Conservation (phyloP, 2,329 filamentous ascomycete genomes). For the Westerdykella aurantiaca region DNA sequence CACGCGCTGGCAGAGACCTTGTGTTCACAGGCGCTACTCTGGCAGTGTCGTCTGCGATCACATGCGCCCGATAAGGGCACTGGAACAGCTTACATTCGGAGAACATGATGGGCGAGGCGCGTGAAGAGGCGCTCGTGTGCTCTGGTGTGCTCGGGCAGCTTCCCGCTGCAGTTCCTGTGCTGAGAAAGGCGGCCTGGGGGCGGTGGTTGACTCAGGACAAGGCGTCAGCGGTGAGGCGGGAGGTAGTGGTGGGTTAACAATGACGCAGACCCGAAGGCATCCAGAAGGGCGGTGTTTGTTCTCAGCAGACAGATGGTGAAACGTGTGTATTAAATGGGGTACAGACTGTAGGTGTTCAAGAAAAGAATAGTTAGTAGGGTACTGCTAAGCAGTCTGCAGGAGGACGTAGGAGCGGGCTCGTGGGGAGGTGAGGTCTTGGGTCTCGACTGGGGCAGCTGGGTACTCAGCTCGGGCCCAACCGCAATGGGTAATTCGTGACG, state of each 20-base stretch:
- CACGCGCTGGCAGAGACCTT: constrained; percentile 36
- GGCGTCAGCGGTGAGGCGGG: constrained; percentile 28
- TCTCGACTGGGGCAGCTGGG: too few species aligned
- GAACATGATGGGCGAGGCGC: constrained; percentile 54
- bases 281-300: constrained; percentile 6
- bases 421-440: too few species aligned
- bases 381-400: too few species aligned
- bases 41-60: constrained; percentile 20
- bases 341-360: too few species aligned
- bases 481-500: too few species aligned
- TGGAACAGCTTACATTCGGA: constrained; percentile 71
- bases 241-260: constrained; percentile 24
- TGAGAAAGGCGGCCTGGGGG: constrained; percentile 16
- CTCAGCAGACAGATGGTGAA: too few species aligned
- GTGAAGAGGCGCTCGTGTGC: constrained; percentile 12
- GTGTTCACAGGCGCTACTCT: background rate
- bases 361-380: too few species aligned
- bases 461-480: too few species aligned
- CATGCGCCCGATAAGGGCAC: constrained; percentile 30
- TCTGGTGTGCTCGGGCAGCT: constrained; percentile 16
- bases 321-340: too few species aligned
- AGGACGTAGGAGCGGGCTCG: too few species aligned
- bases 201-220: constrained; percentile 17
- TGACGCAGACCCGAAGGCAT: constrained; percentile 28
- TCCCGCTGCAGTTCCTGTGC: constrained; percentile 14